phyloP scores from a whole-genome alignment of 139 green algal species.

The Diplosphaera chodatii region DNA sequence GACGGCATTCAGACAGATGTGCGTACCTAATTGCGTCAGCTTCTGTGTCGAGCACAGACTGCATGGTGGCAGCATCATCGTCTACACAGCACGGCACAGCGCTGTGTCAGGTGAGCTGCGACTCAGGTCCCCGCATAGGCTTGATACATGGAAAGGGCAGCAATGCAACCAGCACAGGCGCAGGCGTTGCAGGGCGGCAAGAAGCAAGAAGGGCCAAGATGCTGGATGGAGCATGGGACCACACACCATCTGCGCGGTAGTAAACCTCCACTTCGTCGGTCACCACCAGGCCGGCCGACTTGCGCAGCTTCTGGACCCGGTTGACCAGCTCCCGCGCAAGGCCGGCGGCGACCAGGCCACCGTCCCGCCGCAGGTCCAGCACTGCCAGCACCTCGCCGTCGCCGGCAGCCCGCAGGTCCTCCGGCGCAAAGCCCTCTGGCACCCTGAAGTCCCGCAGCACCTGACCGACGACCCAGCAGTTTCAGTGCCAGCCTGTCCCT shows the following conservation, averaged over 20 bases:
- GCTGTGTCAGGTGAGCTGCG: too few species aligned
- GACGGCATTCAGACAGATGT: constrained; percentile 1
- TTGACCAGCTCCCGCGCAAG: constrained; percentile 91
- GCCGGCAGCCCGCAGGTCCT: constrained; percentile 64
- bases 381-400: constrained; percentile 92
- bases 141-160: too few species aligned
- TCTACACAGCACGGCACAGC: too few species aligned
- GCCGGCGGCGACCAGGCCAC: constrained; percentile 62
- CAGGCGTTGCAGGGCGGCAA: too few species aligned
- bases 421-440: constrained; percentile 35
- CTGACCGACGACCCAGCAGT: constrained; percentile 24
- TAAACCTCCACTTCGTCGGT: constrained; percentile 68
- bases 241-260: not conserved
- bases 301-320: constrained; percentile 92
- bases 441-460: constrained; percentile 73
- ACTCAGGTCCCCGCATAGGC: too few species aligned
- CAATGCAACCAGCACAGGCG: too few species aligned
- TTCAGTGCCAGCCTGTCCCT: too few species aligned
- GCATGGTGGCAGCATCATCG: not conserved
- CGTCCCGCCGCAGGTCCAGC: constrained; percentile 74
- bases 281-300: constrained; percentile 70
- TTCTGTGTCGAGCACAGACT: constrained; percentile 9
- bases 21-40: constrained; percentile 14
- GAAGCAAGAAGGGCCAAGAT: too few species aligned
- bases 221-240: too few species aligned